Conservation (phyloP, 164 flowering plant species). For the Sextonia rubra region DNA sequence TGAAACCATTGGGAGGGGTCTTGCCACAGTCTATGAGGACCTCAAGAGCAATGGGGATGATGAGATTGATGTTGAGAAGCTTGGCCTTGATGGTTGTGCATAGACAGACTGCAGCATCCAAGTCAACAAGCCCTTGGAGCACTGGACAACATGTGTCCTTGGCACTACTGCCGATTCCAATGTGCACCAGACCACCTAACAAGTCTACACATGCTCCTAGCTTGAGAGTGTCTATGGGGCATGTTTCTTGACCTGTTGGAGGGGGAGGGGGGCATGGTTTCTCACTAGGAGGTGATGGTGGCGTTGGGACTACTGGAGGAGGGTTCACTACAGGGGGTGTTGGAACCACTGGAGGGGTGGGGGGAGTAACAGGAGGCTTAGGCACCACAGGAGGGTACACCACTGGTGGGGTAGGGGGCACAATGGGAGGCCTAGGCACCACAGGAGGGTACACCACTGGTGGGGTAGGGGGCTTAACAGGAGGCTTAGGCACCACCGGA, state of each 20-base stretch:
- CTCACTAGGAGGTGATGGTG: slow-evolving; percentile 3
- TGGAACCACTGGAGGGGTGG: background rate
- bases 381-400: slow-evolving; percentile 2
- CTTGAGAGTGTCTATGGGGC: slow-evolving; percentile 64
- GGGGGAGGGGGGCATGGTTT: slow-evolving; percentile 15
- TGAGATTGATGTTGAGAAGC: slow-evolving; percentile 44
- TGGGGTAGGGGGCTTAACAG: slow-evolving; percentile 8
- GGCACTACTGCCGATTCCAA: slow-evolving; percentile 45
- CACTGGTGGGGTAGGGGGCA: slow-evolving; percentile 23
- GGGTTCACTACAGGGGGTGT: slow-evolving; percentile 4
- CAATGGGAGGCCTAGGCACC: background rate
- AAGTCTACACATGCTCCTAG: slow-evolving; percentile 66
- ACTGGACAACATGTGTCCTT: slow-evolving; percentile 58
- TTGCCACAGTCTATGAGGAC: slow-evolving; percentile 65
- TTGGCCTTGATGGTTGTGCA: slow-evolving; percentile 64
- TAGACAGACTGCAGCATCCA: slow-evolving; percentile 67
- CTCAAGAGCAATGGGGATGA: slow-evolving; percentile 55
- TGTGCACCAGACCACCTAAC: slow-evolving; percentile 51
- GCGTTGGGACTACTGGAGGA: slow-evolving; percentile 3
- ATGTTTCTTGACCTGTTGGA: slow-evolving; percentile 33
- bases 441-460: background rate
- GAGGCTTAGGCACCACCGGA: slow-evolving; percentile 4
- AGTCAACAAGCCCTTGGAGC: slow-evolving; percentile 45
- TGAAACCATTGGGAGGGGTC: slow-evolving; percentile 50
- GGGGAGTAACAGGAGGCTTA: slow-evolving; percentile 1